Conservation (phyloP, 2,329 filamentous ascomycete species). For the Aureobasidium zeae region DNA sequence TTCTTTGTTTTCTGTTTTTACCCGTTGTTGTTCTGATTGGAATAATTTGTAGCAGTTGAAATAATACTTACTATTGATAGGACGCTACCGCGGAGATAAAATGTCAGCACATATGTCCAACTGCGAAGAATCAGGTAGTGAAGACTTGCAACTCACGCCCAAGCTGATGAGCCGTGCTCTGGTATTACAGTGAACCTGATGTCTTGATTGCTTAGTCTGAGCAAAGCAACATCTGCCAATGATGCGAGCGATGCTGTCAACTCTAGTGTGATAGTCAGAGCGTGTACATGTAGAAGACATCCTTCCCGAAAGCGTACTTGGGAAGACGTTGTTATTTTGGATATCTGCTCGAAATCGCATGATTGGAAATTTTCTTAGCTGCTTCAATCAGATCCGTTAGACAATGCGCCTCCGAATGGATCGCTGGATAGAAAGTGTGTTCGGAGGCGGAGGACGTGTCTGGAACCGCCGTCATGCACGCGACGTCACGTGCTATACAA, state of each 20-base stretch:
- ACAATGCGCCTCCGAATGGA: not conserved
- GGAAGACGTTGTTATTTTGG: constrained; percentile 43
- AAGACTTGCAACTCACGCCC: constrained; percentile 80
- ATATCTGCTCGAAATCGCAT: constrained; percentile 49
- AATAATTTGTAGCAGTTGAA: too few species aligned
- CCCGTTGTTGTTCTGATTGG: too few species aligned
- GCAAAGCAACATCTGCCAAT: constrained; percentile 77
- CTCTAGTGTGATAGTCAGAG: constrained; percentile 35
- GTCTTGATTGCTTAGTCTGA: constrained; percentile 76
- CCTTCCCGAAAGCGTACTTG: constrained; percentile 36
- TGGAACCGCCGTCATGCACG: constrained; percentile 8
- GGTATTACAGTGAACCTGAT: constrained; percentile 94
- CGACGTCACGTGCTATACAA: constrained; percentile 5
- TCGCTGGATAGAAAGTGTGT: not conserved
- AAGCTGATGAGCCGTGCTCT: constrained; percentile 89
- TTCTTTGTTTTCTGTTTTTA: not conserved
- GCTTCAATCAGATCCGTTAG: not conserved
- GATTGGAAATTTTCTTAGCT: not conserved
- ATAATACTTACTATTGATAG: constrained; percentile 34
- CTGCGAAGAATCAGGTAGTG: constrained; percentile 18
- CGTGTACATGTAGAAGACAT: not conserved
- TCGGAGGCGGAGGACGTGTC: constrained; percentile 1
- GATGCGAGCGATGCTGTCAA: constrained; percentile 54
- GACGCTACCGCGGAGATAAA: constrained; percentile 32
- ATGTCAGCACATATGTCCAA: not conserved